A percentile compares a stretch with the other conserved stretches of the same genome.
Conservation (phyloP, 768 basidiomycete genomes). For the Rhizopogon salebrosus region DNA sequence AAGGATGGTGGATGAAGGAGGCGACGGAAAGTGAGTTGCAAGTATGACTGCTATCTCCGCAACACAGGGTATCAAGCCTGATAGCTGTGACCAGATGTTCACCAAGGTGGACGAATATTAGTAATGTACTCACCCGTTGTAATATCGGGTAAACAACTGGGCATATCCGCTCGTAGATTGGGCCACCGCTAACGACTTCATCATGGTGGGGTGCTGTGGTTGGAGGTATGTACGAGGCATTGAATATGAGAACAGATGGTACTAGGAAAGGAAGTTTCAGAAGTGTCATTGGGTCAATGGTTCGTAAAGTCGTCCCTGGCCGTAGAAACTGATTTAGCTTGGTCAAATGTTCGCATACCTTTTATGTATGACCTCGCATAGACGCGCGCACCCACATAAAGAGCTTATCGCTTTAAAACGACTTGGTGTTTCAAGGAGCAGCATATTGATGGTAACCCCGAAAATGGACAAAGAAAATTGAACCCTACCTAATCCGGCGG, state of each 20-base stretch:
- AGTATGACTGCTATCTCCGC: slow-evolving; percentile 20
- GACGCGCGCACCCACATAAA: background rate
- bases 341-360: background rate
- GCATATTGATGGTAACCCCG: background rate
- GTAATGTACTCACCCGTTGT: slow-evolving; percentile 16
- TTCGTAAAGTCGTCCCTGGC: background rate
- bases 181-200: slow-evolving; percentile 12
- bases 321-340: background rate
- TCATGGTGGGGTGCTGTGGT: slow-evolving; percentile 14
- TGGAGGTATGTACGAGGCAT: slow-evolving; percentile 19
- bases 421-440: background rate
- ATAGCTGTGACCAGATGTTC: slow-evolving; percentile 9
- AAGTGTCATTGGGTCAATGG: slow-evolving; percentile 11
- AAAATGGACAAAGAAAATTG: background rate
- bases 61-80: slow-evolving; percentile 24
- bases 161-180: slow-evolving; percentile 19
- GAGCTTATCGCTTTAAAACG: background rate
- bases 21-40: slow-evolving; percentile 12
- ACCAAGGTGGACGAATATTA: slow-evolving; percentile 1
- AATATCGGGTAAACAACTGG: slow-evolving; percentile 15
- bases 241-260: slow-evolving; percentile 23
- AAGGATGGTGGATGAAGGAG: slow-evolving; percentile 16
- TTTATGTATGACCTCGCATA: background rate
- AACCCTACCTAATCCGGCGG: background rate
- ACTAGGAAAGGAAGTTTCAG: slow-evolving; percentile 18